These are phyloP conservation scores for Mycena leptocephala DNA, from an alignment of 768 basidiomycete species.

Conservation along the genomic window DNA sequence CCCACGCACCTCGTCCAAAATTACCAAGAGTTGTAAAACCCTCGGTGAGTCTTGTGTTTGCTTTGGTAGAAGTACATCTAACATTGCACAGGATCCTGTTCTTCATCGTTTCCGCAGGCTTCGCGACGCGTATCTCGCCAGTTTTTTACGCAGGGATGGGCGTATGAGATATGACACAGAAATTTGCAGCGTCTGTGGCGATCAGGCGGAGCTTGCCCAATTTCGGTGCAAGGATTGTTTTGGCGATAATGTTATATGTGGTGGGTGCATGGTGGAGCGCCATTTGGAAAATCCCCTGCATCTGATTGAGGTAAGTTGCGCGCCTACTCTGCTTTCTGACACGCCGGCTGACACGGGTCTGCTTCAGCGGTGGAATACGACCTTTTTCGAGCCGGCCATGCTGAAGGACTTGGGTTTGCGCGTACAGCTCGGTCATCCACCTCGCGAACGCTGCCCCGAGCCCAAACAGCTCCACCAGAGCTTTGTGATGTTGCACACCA, in stretches of 20 bases:
- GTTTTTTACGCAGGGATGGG: neutral
- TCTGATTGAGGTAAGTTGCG: neutral
- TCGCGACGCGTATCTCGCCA: neutral
- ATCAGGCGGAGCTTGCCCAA: too few relatives aligned
- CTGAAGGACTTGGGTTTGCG: neutral
- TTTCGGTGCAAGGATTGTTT: too few relatives aligned
- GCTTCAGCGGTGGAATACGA: neutral
- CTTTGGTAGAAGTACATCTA: too few relatives aligned
- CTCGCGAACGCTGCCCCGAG: neutral
- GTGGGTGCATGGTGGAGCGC: neutral
- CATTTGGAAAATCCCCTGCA: neutral
- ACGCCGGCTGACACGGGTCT: neutral
- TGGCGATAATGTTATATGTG: neutral
- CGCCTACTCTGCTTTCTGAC: neutral
- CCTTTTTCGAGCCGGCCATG: neutral
- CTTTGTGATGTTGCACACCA: neutral
- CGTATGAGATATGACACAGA: too few relatives aligned
- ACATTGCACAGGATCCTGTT: slow-evolving; percentile 7
- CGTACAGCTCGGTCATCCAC: neutral
- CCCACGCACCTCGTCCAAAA: neutral
- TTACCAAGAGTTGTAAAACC: neutral
- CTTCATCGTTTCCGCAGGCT: neutral
- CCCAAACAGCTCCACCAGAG: neutral
- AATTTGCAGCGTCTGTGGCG: too few relatives aligned
- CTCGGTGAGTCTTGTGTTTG: neutral